Percentiles rank a stretch among this genome's conserved stretches.
Conservation (phyloP, 495 filamentous ascomycete genomes). For the Penicillium paxilli region DNA sequence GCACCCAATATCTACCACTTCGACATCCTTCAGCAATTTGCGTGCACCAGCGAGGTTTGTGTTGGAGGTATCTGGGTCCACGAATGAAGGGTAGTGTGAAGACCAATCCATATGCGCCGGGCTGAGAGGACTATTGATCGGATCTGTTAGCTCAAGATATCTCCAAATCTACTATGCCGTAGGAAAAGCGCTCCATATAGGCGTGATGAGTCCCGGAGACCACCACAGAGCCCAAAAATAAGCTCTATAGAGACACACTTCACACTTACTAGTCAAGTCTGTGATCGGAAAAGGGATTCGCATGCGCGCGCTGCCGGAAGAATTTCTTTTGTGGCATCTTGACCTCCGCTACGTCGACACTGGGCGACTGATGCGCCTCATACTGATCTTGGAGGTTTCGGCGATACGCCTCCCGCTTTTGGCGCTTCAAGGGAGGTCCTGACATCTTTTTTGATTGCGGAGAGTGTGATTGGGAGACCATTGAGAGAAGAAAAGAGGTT, state of each 20-base stretch:
- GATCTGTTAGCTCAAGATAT: slow-evolving; percentile 15
- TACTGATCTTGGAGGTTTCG: slow-evolving; percentile 23
- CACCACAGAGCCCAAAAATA: background rate
- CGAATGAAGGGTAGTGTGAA: slow-evolving; percentile 74
- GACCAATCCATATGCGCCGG: slow-evolving; percentile 93
- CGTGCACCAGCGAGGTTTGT: slow-evolving; percentile 35
- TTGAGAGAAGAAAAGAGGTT: background rate
- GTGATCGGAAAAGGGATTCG: slow-evolving; percentile 97
- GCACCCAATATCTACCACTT: slow-evolving; percentile 97
- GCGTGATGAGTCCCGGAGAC: background rate
- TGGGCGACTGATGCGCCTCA: slow-evolving; percentile 27
- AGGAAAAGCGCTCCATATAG: background rate
- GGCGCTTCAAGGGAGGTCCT: slow-evolving; percentile 57
- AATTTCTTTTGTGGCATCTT: slow-evolving; percentile 87
- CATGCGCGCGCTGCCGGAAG: slow-evolving; percentile 94
- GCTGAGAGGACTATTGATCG: slow-evolving; percentile 64
- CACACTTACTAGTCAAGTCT: slow-evolving; percentile 84
- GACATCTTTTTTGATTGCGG: slow-evolving; percentile 41
- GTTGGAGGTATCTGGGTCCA: slow-evolving; percentile 35
- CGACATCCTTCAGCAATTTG: slow-evolving; percentile 65
- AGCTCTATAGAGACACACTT: slow-evolving; percentile 22
- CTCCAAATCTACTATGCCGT: background rate
- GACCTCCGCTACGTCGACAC: slow-evolving; percentile 22
- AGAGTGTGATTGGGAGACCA: background rate
- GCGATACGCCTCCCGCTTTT: slow-evolving; percentile 76